A percentile compares a stretch with the other conserved stretches of the same genome.
Conservation (phyloP, 345 rosid species). For the Heritiera fomes region DNA sequence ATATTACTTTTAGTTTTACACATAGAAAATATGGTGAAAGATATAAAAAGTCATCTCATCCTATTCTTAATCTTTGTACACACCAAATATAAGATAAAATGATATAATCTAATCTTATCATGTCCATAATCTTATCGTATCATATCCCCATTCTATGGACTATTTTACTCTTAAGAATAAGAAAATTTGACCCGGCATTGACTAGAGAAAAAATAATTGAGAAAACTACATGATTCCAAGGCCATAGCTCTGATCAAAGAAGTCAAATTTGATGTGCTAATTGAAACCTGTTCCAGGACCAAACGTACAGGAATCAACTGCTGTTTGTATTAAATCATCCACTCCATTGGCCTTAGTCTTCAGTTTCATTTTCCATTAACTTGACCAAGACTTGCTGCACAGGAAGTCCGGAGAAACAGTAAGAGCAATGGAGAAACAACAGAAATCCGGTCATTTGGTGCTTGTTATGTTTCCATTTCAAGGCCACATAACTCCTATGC, state of each 20-base stretch:
- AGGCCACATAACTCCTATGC: conserved; percentile 54
- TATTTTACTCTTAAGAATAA: too few species aligned
- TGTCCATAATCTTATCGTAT: too few species aligned
- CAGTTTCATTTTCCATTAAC: too few species aligned
- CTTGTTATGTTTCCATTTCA: conserved; percentile 39
- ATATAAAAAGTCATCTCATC: too few species aligned
- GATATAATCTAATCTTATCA: too few species aligned
- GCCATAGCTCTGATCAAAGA: not conserved
- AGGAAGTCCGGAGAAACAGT: not conserved
- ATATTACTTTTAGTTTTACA: too few species aligned
- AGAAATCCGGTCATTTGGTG: conserved; percentile 18
- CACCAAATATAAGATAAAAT: too few species aligned
- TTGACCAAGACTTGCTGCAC: not conserved
- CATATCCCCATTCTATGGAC: too few species aligned
- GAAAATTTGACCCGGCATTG: not conserved
- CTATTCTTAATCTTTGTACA: too few species aligned
- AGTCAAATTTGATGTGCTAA: not conserved
- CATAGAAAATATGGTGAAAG: too few species aligned
- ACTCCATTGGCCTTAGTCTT: not conserved
- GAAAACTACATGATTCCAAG: not conserved
- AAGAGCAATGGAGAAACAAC: conserved; percentile 8
- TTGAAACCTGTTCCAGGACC: not conserved
- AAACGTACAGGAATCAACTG: too few species aligned
- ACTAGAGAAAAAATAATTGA: not conserved
- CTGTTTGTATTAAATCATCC: too few species aligned